phyloP scores from a whole-genome alignment of 1,284 basidiomycete species.

The Fomitopsis betulina region DNA sequence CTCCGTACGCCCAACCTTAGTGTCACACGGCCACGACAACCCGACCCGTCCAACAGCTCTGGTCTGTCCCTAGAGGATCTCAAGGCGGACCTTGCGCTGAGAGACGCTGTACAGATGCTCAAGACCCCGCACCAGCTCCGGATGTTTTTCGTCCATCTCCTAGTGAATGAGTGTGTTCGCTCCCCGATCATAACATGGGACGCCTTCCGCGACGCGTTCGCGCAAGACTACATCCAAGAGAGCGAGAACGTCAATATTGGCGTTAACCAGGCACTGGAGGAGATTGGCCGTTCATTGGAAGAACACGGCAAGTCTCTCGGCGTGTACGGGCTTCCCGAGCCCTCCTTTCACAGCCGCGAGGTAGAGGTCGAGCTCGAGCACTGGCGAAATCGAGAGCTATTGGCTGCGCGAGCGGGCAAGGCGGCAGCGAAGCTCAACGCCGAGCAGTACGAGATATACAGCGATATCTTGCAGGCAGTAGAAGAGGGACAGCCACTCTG shows the following conservation, averaged over 20 bases:
- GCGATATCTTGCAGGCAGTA: constrained; percentile 23
- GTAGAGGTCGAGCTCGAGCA: constrained; percentile 25
- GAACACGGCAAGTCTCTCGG: constrained; percentile 23
- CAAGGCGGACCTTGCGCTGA: constrained; percentile 26
- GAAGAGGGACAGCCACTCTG: constrained; percentile 13
- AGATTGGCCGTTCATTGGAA: constrained; percentile 18
- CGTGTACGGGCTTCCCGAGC: constrained; percentile 26
- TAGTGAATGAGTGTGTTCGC: constrained; percentile 28
- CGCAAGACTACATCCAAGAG: constrained; percentile 22
- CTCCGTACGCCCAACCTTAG: neutral
- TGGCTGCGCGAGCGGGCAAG: constrained; percentile 19
- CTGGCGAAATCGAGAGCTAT: constrained; percentile 18
- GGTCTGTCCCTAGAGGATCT: constrained; percentile 11
- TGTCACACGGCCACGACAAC: neutral
- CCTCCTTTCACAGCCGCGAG: constrained; percentile 20
- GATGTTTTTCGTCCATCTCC: constrained; percentile 30
- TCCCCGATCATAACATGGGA: constrained; percentile 25
- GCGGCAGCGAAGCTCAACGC: constrained; percentile 21
- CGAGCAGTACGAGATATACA: constrained; percentile 28
- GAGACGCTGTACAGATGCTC: constrained; percentile 26
- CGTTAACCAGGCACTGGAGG: constrained; percentile 20
- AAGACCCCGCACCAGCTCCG: constrained; percentile 30
- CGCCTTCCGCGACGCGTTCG: constrained; percentile 18
- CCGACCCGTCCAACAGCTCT: constrained; percentile 7
- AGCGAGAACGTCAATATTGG: constrained; percentile 20